Evolutionary conservation across 352 stramenopile species (phyloP), one percentile per base, ranked within the genome.

Genomic region (Elongisporangium prolatum): DNA sequence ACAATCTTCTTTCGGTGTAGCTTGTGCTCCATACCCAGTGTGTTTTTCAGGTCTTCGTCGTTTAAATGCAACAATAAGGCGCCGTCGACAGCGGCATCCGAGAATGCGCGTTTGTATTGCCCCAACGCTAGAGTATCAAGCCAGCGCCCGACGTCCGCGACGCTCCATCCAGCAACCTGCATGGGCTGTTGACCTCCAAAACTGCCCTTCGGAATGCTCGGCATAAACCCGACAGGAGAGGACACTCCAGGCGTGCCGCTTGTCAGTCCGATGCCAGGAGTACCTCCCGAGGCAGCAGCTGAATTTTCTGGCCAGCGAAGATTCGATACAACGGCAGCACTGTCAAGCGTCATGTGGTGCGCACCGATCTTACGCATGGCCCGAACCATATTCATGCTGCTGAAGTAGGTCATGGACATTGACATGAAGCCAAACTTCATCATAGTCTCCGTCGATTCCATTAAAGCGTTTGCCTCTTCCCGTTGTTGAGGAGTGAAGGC

Each of bases 351-450:
- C 25, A 96, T 88, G 73, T 98, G 89, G 47, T 93, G 87, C 4
- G 90, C 86, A 18, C 88, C 87, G 21, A 98, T 97, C 70, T 93
- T 95, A 55, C 94, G 86, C 92, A 98, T 98, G n/a, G 95, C 95
- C 20, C 88, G 84, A 61, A 98, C 94, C 92, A 98, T 98, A 77
- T 98, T 98, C 66, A 98, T 91, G 55, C 86, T 97, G 65, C 88
- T 97, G 59, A 98, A 98, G 75, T 98, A 98, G 10, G 95, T 98
- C 85, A 98, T 97, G 50, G 81, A 97, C 93, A 98, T 98, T 65
- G 83, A 97, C 93, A 98, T 98, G 73, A 98, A 98, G 28, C 95
- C 95, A 65, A 98, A 98, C 74, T 98, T 98, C 95, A 98, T 98
- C 77, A 98, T 94, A 18, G 91, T 97, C 80, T 98, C 95, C 16